Conservation (phyloP, 306 rosid species). For the Rosa persica region DNA sequence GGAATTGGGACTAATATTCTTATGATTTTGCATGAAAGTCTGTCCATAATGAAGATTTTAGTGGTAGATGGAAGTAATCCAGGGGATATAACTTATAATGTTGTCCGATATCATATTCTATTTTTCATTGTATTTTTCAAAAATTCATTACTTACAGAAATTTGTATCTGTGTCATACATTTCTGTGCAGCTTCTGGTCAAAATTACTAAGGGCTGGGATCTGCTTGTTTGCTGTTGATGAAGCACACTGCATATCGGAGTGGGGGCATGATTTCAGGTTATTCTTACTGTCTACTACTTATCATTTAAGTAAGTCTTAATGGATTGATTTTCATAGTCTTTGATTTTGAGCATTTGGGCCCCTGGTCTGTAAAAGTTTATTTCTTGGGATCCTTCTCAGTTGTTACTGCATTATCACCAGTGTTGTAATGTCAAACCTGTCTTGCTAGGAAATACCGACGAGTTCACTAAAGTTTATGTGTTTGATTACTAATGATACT, state of each 20-base stretch:
- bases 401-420: not conserved
- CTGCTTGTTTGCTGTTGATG: slow-evolving; percentile 88
- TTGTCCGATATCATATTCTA: not conserved
- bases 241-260: slow-evolving; percentile 93
- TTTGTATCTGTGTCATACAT: slow-evolving; percentile 6
- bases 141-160: slow-evolving; percentile 4
- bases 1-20: not conserved
- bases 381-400: not conserved
- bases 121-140: not conserved
- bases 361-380: not conserved
- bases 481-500: not conserved
- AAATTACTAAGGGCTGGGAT: slow-evolving; percentile 74
- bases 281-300: not conserved
- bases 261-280: slow-evolving; percentile 95
- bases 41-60: not conserved
- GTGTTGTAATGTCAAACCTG: not conserved
- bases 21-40: not conserved
- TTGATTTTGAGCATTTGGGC: not conserved
- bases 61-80: slow-evolving; percentile 15
- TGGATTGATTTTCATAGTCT: slow-evolving; percentile 2
- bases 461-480: not conserved
- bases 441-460: not conserved
- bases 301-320: not conserved
- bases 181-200: slow-evolving; percentile 79
- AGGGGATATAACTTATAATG: not conserved